Conservation (phyloP, 2,329 filamentous ascomycete genomes). For the Torrubiellomyces zombiae region DNA sequence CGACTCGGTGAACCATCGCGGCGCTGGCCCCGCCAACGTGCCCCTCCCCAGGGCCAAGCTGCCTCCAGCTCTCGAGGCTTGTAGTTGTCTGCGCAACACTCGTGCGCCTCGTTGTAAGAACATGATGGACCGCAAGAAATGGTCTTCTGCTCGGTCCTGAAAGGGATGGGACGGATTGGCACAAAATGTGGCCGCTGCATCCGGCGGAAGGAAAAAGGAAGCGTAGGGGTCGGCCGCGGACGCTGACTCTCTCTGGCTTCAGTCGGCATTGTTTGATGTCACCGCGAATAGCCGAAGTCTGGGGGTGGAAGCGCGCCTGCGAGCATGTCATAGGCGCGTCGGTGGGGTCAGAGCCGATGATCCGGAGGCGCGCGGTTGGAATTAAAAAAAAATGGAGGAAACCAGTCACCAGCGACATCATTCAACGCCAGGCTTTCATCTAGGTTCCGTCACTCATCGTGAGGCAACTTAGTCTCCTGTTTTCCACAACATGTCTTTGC, state of each 20-base stretch:
- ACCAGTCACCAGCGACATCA: neutral
- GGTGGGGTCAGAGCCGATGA: too few species aligned
- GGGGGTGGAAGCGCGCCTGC: neutral
- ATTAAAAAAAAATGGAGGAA: neutral
- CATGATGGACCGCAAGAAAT: too few species aligned
- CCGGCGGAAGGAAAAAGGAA: too few species aligned
- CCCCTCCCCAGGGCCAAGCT: conserved; percentile 16
- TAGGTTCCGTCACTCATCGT: neutral
- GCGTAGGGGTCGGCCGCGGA: neutral
- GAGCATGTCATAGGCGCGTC: neutral
- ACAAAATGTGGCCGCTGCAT: neutral
- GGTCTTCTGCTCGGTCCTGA: too few species aligned
- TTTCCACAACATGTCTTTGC: conserved; percentile 13
- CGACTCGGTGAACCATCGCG: conserved; percentile 34
- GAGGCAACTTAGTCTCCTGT: neutral
- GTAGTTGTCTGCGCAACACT: conserved; percentile 33
- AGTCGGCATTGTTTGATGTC: conserved; percentile 18
- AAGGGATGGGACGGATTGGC: conserved; percentile 2
- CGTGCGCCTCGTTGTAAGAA: conserved; percentile 36
- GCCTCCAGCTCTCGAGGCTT: conserved; percentile 22
- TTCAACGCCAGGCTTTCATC: neutral
- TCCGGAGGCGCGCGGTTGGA: neutral
- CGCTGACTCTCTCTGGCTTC: conserved; percentile 16
- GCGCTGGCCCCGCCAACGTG: conserved; percentile 12
- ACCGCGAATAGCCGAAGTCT: conserved; percentile 20